Conservation (phyloP, 169 alveolate genomes). For the Plasmodium fragile region DNA sequence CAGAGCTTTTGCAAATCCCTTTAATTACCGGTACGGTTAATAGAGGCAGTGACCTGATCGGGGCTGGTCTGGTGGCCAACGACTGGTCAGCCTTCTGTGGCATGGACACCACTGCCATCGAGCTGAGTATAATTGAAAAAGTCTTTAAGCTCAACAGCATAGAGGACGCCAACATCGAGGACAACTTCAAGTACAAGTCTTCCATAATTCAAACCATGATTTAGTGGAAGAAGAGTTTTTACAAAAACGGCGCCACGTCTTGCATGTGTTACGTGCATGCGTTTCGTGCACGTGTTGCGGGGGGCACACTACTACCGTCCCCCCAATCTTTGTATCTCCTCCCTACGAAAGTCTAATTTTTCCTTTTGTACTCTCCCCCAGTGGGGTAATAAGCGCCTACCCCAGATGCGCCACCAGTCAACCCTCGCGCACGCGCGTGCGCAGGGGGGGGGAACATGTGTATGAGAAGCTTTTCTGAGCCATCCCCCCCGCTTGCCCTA, state of each 20-base stretch:
- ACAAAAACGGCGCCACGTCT: background rate
- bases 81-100: slow-evolving; percentile 99
- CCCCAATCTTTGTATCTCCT: background rate
- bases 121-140: slow-evolving; percentile 96
- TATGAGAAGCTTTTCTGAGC: background rate
- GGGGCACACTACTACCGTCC: too few species aligned
- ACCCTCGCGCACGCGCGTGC: background rate
- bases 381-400: background rate
- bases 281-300: too few species aligned
- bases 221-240: background rate
- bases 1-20: slow-evolving; percentile 96
- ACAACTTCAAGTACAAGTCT: slow-evolving; percentile 43
- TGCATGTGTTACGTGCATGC: background rate
- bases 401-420: background rate
- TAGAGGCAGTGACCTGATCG: slow-evolving; percentile 98
- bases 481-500: background rate
- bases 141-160: slow-evolving; percentile 93
- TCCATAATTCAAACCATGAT: slow-evolving; percentile 70
- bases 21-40: slow-evolving; percentile 99
- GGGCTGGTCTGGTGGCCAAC: slow-evolving; percentile 95
- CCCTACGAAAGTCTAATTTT: background rate
- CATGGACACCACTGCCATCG: slow-evolving; percentile 99
- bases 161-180: slow-evolving; percentile 31
- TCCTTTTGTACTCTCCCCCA: background rate
- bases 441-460: background rate